Evolutionary conservation across 805 yeast species (phyloP).

Genomic region (Wickerhamiella parazyma): DNA sequence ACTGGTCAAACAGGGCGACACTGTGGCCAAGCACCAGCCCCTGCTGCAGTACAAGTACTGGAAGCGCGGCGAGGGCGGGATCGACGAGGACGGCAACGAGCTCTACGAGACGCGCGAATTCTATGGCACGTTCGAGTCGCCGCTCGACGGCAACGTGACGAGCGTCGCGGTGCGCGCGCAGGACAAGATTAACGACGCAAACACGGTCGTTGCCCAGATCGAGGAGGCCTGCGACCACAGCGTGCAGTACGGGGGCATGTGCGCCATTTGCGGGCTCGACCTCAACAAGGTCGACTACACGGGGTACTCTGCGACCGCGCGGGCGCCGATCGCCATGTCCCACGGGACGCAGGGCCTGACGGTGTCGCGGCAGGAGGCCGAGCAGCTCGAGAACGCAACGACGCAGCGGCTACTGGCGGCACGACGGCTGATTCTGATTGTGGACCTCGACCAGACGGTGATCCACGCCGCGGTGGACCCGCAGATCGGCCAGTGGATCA

Average conservation of each 20-base stretch:
- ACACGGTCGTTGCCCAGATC: slow-evolving; percentile 41
- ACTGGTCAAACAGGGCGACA: slow-evolving; percentile 32
- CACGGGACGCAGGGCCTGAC: slow-evolving; percentile 77
- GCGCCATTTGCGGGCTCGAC: slow-evolving; percentile 81
- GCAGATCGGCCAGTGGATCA: slow-evolving; percentile 92
- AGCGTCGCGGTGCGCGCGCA: slow-evolving; percentile 39
- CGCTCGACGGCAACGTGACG: slow-evolving; percentile 57
- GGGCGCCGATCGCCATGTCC: slow-evolving; percentile 80
- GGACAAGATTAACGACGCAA: slow-evolving; percentile 39
- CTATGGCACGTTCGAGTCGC: slow-evolving; percentile 53
- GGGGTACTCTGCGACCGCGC: slow-evolving; percentile 49
- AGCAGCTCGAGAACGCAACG: slow-evolving; percentile 57
- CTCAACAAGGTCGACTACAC: slow-evolving; percentile 52
- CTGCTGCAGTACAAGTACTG: slow-evolving; percentile 51
- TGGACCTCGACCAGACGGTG: slow-evolving; percentile 93
- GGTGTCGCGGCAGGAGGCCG: slow-evolving; percentile 77
- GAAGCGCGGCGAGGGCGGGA: slow-evolving; percentile 35
- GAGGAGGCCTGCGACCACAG: slow-evolving; percentile 82
- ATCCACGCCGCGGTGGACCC: slow-evolving; percentile 98
- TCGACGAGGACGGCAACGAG: slow-evolving; percentile 24
- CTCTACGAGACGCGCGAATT: slow-evolving; percentile 27
- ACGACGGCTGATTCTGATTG: slow-evolving; percentile 72
- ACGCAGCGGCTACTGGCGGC: slow-evolving; percentile 47
- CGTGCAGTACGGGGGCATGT: slow-evolving; percentile 86
- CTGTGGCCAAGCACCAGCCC: slow-evolving; percentile 38